These are phyloP conservation scores for Astrephomene gubernaculifera DNA, from an alignment of 139 green algal species.

Conservation along the genomic window DNA sequence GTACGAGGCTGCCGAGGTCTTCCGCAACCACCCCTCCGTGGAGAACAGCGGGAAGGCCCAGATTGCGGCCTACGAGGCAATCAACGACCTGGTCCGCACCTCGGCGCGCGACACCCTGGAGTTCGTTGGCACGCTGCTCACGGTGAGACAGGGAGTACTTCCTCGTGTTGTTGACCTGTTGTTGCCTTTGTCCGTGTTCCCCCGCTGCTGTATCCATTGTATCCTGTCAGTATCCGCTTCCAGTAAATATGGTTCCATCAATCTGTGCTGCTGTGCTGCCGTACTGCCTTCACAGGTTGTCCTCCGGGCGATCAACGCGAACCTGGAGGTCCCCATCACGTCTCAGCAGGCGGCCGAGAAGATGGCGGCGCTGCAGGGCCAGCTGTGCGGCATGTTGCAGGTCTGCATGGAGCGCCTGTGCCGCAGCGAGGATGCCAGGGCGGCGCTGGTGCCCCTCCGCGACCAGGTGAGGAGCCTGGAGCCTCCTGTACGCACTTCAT, in stretches of 20 bases:
- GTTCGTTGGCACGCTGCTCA: conserved; percentile 54
- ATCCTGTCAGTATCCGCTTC: no score
- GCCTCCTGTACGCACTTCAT: no score
- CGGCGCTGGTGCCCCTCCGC: conserved; percentile 75
- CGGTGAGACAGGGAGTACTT: background rate
- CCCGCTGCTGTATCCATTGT: no score
- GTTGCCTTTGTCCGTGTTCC: no score
- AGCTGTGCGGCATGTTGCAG: conserved; percentile 95
- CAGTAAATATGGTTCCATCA: no score
- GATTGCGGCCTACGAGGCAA: conserved; percentile 91
- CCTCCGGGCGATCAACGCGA: conserved; percentile 59
- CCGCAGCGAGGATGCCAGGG: conserved; percentile 76
- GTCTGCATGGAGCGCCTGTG: conserved; percentile 89
- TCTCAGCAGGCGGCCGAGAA: conserved; percentile 70
- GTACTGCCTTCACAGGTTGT: conserved; percentile 45
- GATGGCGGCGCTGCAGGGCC: conserved; percentile 79
- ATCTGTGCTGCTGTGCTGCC: background rate
- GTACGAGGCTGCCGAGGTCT: conserved; percentile 65
- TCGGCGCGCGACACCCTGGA: conserved; percentile 80
- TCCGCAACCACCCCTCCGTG: conserved; percentile 57
- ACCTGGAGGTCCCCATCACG: conserved; percentile 63
- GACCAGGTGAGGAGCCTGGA: conserved; percentile 75
- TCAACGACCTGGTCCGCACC: conserved; percentile 94
- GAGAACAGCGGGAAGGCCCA: conserved; percentile 55
- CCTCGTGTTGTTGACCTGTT: no score